Base-by-base conservation (phyloP, 2,329 filamentous ascomycete genomes). In the Colletotrichum sp. region DNA sequence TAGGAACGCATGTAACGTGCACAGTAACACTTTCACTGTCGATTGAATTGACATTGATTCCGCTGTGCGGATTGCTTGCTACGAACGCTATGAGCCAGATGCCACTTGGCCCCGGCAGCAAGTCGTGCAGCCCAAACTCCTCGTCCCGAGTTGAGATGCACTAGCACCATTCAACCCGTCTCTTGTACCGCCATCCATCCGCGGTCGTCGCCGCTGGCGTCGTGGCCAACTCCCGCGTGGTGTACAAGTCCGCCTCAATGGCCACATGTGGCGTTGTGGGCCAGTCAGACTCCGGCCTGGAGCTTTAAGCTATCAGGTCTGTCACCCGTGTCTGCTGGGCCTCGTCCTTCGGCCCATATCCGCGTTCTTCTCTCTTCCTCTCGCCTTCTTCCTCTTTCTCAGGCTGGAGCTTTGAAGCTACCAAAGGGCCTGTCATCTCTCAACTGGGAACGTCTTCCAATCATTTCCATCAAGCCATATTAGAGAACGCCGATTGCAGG, bases 371-470 rank as follows among this genome's bases (percentile, higher is more conserved):
- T 74, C 60, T 76, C 69, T 77, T 52, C 44, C 44, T 52, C 44
- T 21, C n/a, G 44, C 44, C 44, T 52, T 52, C 62, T 69, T 67
- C 57, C 74, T 83, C 79, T 80, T 82, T 82, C 77, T 80, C 83
- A 89, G 89, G 89, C 89, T 91, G 90, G 90, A 91, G 90, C 90
- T 91, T 91, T 92, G 86, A 92, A 92, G 90, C 90, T 89, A 91
- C 89, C 90, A 91, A 87, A 87, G 85, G 88, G 83, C 89, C 88
- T 88, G 81, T 80, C 80, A 79, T 79, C 79, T 82, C 71, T 52
- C 65, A 75, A 76, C 32, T 39, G 71, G 75, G 67, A 75, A 60
- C 67, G 44, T 75, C 71, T 76, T 79, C 77, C 79, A 72, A 78
- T 78, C 79, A 81, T 82, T 85, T 83, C 83, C 82, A 82, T 82